Evolutionary conservation across 1,284 basidiomycete genomes (phyloP), one percentile per base, ranked within the genome.

Genomic region (Ustilago loliicola): DNA sequence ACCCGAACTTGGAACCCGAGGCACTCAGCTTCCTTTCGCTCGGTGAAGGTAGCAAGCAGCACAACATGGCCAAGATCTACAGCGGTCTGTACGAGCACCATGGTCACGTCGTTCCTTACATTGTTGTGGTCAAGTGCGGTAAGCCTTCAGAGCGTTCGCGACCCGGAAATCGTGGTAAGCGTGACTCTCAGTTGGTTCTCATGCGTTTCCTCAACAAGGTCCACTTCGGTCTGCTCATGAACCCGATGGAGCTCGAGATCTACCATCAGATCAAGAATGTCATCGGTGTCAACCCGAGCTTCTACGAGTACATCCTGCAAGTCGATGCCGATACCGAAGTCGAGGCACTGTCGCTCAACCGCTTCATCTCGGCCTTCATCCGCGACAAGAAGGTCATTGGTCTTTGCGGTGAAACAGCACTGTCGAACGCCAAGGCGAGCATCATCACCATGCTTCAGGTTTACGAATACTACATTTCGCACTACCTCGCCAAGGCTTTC

Each of bases 251-350:
- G 88, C 89, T 99, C 59, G 96, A 99, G 88, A 94, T 99, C 87
- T 98, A 96, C 86, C 97, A 99, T 86, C 96, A 99, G 88, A 96
- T 99, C 90, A 94, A 97, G 90, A 98, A 99, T 85, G 95, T 99
- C 62, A 98, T 99, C 81, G 96, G 96, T 87, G 94, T 99, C 82
- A 96, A 99, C 87, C 96, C 96, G 10, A 92, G 94, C 0, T 98
- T 98, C 88, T 99, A 98, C 88, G 96, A 98, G 87, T 98, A 98
- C 86, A 86, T 97, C 74, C 93, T 99, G 89, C 96, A 93, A 88
- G 92, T 99, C 54, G 96, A 99, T 88, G 96, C 96, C 74, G 96
- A 99, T 90, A 99, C 97, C 0, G 79, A 81, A 25, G 94, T 96
- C 36, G 92, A 94, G 65, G 91, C 93, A 27, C 88, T 92, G 78